Base-by-base conservation (phyloP, 129 eudicot species). In the Apium graveolens region DNA sequence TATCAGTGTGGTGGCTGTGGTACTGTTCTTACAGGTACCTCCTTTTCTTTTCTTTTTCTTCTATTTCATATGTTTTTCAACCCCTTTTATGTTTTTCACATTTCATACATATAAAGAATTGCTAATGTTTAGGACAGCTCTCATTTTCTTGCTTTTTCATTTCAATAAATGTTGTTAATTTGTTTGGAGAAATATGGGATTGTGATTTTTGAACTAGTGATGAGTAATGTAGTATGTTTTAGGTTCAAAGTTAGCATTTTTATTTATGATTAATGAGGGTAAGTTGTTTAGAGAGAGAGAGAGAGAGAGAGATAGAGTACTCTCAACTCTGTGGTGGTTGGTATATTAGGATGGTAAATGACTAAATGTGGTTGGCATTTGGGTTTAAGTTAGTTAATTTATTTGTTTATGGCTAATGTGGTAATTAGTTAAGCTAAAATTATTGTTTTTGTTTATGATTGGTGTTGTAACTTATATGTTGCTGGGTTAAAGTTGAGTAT, bases 1-100 rank as follows among this genome's bases (percentile, higher is more conserved):
- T 91, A 89, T 86, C 90, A 83, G 87, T 89, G 95, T 81, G 97
- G 95, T 26, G 95, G 95, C 51, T 91, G 95, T 84, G 95, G 89
- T 71, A 87, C 92, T 91, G 89, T 91, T 73, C 89, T 91, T 75
- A 76, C 86, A 66, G 97, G 97, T 91, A 86, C 80, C 31, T 78
- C 81, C 77, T 21, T 82, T 20, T 49, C 5, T 24, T 21, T 31
- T 7, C 3, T 38, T 38, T 18, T 18, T 45, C 62, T 10, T 68
- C 46, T 26, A 11, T 53, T 84, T 80, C 3, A 5, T 20, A 18
- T 51, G 60, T 11, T 55, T 7, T 55, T 11, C 8, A 21, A 0
- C 10, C 37, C 37, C 37, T 5, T 20, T 21, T 7, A 5, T 20
- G 57, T 20, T 51, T 51, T 20, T 7, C 1, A 6, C 2, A 20